Percentiles rank a stretch among this genome's conserved stretches.
phyloP scores from a whole-genome alignment of 352 stramenopile species.

The Globisporangium carolinianum region DNA sequence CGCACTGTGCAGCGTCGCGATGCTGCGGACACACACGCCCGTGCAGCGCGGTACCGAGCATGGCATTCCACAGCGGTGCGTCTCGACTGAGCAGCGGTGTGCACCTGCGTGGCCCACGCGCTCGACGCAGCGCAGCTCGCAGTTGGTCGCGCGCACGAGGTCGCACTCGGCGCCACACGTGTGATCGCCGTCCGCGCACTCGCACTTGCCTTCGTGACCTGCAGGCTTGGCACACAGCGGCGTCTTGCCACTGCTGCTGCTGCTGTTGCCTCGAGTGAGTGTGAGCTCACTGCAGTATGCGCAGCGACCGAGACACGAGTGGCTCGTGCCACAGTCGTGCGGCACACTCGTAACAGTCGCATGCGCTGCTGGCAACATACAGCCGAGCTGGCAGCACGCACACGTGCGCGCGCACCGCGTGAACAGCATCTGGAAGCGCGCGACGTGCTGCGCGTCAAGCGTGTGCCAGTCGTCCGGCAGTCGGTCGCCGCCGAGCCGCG shows the following conservation, averaged over 20 bases:
- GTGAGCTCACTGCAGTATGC: conserved; percentile 37
- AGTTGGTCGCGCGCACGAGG: conserved; percentile 40
- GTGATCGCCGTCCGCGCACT: conserved; percentile 55
- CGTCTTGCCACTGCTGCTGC: conserved; percentile 14
- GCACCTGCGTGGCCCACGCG: conserved; percentile 33
- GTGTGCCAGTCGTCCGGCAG: conserved; percentile 40
- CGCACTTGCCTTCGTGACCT: conserved; percentile 60
- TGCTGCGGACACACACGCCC: conserved; percentile 39
- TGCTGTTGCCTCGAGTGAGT: not conserved
- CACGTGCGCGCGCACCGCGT: conserved; percentile 55
- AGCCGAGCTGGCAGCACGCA: conserved; percentile 43
- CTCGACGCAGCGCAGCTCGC: conserved; percentile 33
- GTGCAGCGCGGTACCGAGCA: conserved; percentile 40
- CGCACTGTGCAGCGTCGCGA: conserved; percentile 36
- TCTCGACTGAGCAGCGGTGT: conserved; percentile 46
- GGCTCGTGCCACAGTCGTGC: conserved; percentile 52
- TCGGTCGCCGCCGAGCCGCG: conserved; percentile 27
- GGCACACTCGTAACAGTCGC: not conserved
- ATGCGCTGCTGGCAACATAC: conserved; percentile 51
- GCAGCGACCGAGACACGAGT: conserved; percentile 38
- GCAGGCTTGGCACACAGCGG: conserved; percentile 42
- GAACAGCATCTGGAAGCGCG: conserved; percentile 39
- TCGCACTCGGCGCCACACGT: conserved; percentile 46
- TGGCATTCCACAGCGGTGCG: conserved; percentile 48
- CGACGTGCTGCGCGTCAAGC: conserved; percentile 38